Evolutionary conservation across 805 yeast genomes (phyloP), one percentile per base, ranked within the genome.

Genomic region (Naumovozyma dairenensis): DNA sequence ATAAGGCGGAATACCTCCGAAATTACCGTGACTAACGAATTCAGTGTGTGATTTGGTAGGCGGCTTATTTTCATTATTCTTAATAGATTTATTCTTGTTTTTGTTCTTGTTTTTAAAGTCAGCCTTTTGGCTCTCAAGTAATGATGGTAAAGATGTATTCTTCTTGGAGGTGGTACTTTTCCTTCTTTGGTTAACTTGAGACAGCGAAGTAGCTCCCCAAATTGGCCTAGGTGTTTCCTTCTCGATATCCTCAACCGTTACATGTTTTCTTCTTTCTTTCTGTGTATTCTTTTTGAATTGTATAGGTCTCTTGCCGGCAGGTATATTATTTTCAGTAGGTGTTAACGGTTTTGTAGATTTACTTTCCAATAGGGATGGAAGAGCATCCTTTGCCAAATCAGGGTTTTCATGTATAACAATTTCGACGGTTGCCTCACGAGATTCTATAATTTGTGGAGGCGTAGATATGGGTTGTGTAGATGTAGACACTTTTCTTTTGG

Each of bases 261-360:
- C 17, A 9, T 37, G 34, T 24, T 48, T 43, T 24, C 38, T 42
- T 21, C 59, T 46, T 34, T 53, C 49, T 26, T 49, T 55, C 29
- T 55, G 60, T 8, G 55, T 41, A 26, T 41, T 33, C 26, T 55
- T 55, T 35, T 49, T 55, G 30, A 53, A 49, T 10, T 43, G 16
- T 9, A 43, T 46, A 5, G 30, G 33, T 6, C 42, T 31, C 25
- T 45, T 51, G 13, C 13, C 13, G n/a, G 5, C n/a, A n/a, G n/a
- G n/a, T n/a, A n/a, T n/a, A n/a, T n/a, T n/a, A n/a, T n/a, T n/a
- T n/a, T n/a, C n/a, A n/a, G n/a, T n/a, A n/a, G n/a, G n/a, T n/a
- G n/a, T n/a, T n/a, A n/a, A n/a, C n/a, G n/a, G n/a, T n/a, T n/a
- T n/a, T n/a, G n/a, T n/a, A n/a, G n/a, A n/a, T n/a, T n/a, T n/a